Evolutionary conservation across 1,284 basidiomycete species (phyloP).

Genomic region (Fistulinella cinereoalba): DNA sequence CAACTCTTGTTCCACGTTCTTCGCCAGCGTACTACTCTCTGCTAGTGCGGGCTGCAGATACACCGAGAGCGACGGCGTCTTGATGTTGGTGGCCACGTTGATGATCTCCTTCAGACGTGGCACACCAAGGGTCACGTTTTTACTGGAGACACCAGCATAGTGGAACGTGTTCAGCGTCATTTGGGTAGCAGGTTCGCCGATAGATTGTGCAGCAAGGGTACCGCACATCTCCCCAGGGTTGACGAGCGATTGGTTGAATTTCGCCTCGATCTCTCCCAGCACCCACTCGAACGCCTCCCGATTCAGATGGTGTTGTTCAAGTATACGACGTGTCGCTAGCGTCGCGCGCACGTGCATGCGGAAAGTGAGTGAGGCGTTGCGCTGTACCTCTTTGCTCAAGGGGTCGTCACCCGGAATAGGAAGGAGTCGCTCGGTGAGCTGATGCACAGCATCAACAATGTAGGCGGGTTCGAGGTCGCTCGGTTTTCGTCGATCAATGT

Average conservation of each 20-base stretch:
- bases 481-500: constrained; percentile 91
- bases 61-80: constrained; percentile 93
- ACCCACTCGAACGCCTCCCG: constrained; percentile 97
- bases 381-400: constrained; percentile 75
- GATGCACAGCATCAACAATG: constrained; percentile 78
- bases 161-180: constrained; percentile 99
- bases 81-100: constrained; percentile 98
- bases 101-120: constrained; percentile 98
- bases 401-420: constrained; percentile 86
- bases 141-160: constrained; percentile 97
- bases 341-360: constrained; percentile 90
- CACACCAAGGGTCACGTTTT: constrained; percentile 97
- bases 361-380: constrained; percentile 91
- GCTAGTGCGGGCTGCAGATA: constrained; percentile 80
- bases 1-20: constrained; percentile 89
- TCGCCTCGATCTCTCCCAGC: constrained; percentile 91
- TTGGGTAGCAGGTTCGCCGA: constrained; percentile 98
- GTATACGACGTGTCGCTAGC: constrained; percentile 78
- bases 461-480: constrained; percentile 89
- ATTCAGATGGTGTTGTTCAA: constrained; percentile 86
- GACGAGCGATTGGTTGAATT: constrained; percentile 89
- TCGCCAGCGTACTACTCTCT: constrained; percentile 60
- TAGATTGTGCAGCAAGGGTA: constrained; percentile 95
- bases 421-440: constrained; percentile 68
- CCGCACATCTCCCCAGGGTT: constrained; percentile 99